Evolutionary conservation across 2,329 filamentous ascomycete species (phyloP).

Genomic region (Davidsoniella eucalypti): DNA sequence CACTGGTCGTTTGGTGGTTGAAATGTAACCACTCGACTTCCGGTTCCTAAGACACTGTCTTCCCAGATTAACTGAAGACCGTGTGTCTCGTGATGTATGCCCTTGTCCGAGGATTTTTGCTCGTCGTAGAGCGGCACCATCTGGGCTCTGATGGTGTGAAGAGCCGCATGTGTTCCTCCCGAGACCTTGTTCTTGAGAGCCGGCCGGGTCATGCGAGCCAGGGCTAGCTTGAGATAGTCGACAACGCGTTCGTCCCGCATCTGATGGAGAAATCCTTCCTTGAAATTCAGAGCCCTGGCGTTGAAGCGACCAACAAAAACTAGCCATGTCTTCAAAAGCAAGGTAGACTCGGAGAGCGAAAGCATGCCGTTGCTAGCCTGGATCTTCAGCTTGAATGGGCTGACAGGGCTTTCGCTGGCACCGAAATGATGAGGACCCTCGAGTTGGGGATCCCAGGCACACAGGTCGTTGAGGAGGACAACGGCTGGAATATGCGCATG

Average conservation of each 20-base stretch:
- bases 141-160: conserved; percentile 1
- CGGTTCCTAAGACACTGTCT: neutral
- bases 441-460: conserved; percentile 13
- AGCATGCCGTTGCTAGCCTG: conserved; percentile 13
- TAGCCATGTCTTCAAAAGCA: conserved; percentile 9
- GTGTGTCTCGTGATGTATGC: neutral
- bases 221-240: neutral
- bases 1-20: neutral
- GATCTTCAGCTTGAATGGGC: conserved; percentile 10
- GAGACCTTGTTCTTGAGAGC: neutral
- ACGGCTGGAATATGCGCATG: conserved; percentile 9
- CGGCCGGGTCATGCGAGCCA: neutral
- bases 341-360: conserved; percentile 8
- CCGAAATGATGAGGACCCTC: conserved; percentile 13
- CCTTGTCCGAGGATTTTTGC: neutral
- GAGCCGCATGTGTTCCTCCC: neutral
- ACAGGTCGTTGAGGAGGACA: conserved; percentile 14
- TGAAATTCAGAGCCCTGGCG: neutral
- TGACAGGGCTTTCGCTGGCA: conserved; percentile 12
- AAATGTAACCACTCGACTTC: conserved; percentile 1
- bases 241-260: conserved; percentile 1
- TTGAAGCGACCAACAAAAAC: conserved; percentile 3
- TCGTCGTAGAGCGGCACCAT: neutral
- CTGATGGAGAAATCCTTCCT: conserved; percentile 5
- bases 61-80: conserved; percentile 7